phyloP scores from a whole-genome alignment of 129 eudicot species.

The Solidago caesia region DNA sequence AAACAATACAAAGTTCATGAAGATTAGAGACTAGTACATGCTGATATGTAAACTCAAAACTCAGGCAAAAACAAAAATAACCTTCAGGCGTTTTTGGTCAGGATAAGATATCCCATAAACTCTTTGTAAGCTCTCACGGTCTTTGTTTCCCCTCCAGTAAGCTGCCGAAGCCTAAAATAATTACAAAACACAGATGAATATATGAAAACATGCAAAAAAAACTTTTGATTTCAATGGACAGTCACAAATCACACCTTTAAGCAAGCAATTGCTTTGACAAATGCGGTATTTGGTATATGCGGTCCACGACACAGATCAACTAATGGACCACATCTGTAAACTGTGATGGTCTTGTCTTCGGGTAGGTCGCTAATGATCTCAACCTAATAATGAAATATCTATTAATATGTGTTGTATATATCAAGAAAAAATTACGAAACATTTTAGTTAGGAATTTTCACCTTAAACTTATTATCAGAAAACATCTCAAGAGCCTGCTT shows the following conservation, averaged over 20 bases:
- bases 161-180: constrained; percentile 89
- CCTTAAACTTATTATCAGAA: constrained; percentile 92
- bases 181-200: not conserved
- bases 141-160: constrained; percentile 92
- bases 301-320: constrained; percentile 99
- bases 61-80: constrained; percentile 18
- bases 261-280: constrained; percentile 85
- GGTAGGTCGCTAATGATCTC: constrained; percentile 93
- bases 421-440: not conserved
- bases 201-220: not conserved
- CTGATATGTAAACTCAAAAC: constrained; percentile 4
- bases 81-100: constrained; percentile 83
- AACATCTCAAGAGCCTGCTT: constrained; percentile 87
- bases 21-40: not conserved
- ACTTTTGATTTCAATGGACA: constrained; percentile 9
- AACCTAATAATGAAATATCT: constrained; percentile 46
- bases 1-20: not conserved
- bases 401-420: constrained; percentile 7
- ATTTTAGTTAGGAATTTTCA: constrained; percentile 17
- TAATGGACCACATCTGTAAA: constrained; percentile 95
- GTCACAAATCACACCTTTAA: constrained; percentile 54
- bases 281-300: constrained; percentile 91
- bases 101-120: constrained; percentile 96
- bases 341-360: constrained; percentile 86
- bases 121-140: constrained; percentile 96